Percentiles rank a stretch among this genome's conserved stretches.
These are phyloP conservation scores for Nicotiana sylvestris DNA, from an alignment of 257 asterid genomes.

Conservation along the genomic window DNA sequence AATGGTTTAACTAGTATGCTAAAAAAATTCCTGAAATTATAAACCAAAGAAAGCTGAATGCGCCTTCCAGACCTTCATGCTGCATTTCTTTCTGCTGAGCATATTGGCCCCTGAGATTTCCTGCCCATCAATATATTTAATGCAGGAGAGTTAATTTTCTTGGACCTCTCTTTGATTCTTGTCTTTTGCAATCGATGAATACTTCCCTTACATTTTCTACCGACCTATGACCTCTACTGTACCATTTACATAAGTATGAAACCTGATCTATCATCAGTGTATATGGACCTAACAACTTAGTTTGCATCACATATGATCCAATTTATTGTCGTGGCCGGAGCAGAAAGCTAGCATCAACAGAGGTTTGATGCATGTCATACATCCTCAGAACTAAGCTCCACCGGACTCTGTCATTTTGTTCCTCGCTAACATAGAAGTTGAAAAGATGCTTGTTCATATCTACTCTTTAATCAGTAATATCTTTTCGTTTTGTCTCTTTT, in stretches of 20 bases:
- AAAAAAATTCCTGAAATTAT: neutral
- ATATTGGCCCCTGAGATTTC: neutral
- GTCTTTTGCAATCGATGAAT: neutral
- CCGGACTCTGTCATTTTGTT: neutral
- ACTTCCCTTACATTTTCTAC: neutral
- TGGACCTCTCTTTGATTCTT: neutral
- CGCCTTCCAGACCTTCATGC: neutral
- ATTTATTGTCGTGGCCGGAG: neutral
- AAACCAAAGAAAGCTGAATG: neutral
- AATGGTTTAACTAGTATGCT: neutral
- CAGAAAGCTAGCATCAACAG: neutral
- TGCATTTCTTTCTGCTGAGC: neutral
- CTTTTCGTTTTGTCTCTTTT: constrained; percentile 3
- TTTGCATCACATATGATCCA: neutral
- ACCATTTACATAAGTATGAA: neutral
- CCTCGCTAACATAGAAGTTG: neutral
- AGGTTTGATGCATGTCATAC: neutral
- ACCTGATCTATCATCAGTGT: constrained; percentile 1
- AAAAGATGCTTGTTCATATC: neutral
- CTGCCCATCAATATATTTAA: neutral
- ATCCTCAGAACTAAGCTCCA: constrained; percentile 6
- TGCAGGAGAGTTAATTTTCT: neutral
- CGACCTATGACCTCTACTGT: neutral
- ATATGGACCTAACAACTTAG: neutral
- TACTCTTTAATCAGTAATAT: constrained; percentile 1